Evolutionary conservation across 805 yeast species (phyloP), one percentile per base, ranked within the genome.

Genomic region (Starmerella bombicola): DNA sequence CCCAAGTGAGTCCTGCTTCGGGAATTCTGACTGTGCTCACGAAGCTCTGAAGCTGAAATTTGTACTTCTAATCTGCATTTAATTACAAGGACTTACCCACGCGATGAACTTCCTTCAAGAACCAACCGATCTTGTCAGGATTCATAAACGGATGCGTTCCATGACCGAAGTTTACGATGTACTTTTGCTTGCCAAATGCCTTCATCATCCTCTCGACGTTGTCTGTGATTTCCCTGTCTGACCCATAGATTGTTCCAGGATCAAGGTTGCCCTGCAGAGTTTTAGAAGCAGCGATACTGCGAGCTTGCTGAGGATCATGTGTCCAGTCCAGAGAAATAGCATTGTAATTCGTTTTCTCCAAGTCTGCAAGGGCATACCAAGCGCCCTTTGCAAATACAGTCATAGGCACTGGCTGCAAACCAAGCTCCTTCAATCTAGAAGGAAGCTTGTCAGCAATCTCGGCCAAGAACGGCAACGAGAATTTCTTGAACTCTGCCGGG

Each of bases 91-190:
- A 19, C 16, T 34, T 40, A 8, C 94, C 94, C 40, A 80, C 60
- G 54, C 86, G 72, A 59, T 84, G 94, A 53, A 91, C 80, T 60
- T 84, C 95, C 61, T 83, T 66, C 56, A 91, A 67, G 65, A 91
- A 91, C 63, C 75, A 82, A 45, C 74, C 76, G 47, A 91, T 73
- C 60, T 80, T 80, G 49, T 81, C 94, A 9, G 97, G 95, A 49
- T 83, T 80, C 94, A 91, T 85, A 64, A 82, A 84, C 18, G 98
- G 98, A 59, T 85, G 96, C 18, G 98, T 91, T 15, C 98, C 98
- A 55, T 91, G 98, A 35, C 98, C 98, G 56, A 91, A 81, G 66
- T 91, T 91, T 53, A 88, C 78, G 51, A 91, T 88, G 64, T 91
- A 91, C 55, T 79, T 72, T 56, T 81, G 75, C 61, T 84, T 84